Evolutionary conservation across 805 yeast genomes (phyloP).

Genomic region (Yarrowia yakushimensis): DNA sequence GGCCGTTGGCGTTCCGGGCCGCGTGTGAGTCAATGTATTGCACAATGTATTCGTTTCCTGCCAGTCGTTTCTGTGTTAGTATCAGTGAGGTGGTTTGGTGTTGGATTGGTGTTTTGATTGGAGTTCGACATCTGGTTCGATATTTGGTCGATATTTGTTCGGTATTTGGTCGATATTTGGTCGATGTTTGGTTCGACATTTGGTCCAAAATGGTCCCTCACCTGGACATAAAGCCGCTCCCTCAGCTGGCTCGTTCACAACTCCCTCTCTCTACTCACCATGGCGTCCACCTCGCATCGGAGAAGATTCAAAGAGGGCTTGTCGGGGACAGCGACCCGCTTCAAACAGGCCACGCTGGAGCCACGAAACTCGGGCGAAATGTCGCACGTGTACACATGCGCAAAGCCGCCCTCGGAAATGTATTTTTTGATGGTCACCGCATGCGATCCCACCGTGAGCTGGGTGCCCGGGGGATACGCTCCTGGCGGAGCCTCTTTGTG

Average conservation of each 20-base stretch:
- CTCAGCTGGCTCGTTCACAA: too few species aligned
- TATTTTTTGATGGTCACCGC: constrained; percentile 63
- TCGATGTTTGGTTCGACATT: too few species aligned
- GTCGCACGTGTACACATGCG: constrained; percentile 83
- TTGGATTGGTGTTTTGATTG: too few species aligned
- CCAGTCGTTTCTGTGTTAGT: constrained; percentile 51
- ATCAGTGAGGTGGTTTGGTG: too few species aligned
- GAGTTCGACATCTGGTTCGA: too few species aligned
- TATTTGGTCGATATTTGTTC: too few species aligned
- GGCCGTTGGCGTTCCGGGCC: constrained; percentile 50
- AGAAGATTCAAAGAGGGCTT: constrained; percentile 76
- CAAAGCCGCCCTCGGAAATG: constrained; percentile 88
- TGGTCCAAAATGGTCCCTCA: too few species aligned
- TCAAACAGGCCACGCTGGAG: constrained; percentile 67
- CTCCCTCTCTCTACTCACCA: constrained; percentile 42
- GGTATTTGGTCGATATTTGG: too few species aligned
- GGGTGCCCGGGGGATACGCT: constrained; percentile 72
- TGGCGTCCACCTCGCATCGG: constrained; percentile 95
- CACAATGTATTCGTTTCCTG: constrained; percentile 76
- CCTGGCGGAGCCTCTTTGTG: constrained; percentile 47
- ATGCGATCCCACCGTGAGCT: constrained; percentile 80
- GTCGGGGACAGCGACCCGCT: constrained; percentile 93
- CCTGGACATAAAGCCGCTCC: too few species aligned
- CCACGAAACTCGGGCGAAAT: constrained; percentile 59
- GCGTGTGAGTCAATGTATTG: constrained; percentile 96